These are phyloP conservation scores for Wickerhamiella bombiphila DNA, from an alignment of 805 yeast genomes.

Conservation along the genomic window DNA sequence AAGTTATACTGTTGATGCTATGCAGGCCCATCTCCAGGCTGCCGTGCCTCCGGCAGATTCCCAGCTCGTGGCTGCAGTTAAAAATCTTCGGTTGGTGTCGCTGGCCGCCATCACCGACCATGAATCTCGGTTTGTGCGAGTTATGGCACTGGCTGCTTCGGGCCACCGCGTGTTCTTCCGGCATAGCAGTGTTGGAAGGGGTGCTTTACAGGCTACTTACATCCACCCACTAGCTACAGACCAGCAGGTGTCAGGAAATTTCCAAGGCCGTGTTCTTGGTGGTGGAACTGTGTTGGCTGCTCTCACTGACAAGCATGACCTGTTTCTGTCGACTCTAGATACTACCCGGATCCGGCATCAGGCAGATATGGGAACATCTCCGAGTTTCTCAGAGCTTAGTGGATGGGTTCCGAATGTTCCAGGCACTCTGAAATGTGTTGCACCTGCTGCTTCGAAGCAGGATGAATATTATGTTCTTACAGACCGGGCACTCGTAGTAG, in stretches of 20 bases:
- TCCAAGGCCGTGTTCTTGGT: not conserved
- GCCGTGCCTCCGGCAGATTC: slow-evolving; percentile 14
- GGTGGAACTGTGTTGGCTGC: slow-evolving; percentile 1
- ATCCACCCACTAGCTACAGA: slow-evolving; percentile 7
- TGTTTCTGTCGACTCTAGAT: slow-evolving; percentile 48
- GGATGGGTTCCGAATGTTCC: slow-evolving; percentile 36
- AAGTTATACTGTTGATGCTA: slow-evolving; percentile 3
- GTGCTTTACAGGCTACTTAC: slow-evolving; percentile 3
- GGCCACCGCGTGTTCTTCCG: slow-evolving; percentile 18
- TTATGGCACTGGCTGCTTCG: slow-evolving; percentile 13
- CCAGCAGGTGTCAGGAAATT: not conserved
- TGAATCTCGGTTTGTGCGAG: slow-evolving; percentile 7
- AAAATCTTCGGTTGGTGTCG: slow-evolving; percentile 8
- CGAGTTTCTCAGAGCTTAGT: slow-evolving; percentile 18
- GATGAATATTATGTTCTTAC: slow-evolving; percentile 52
- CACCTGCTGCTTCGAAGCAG: slow-evolving; percentile 56
- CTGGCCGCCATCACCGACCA: slow-evolving; percentile 8
- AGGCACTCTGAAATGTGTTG: slow-evolving; percentile 55
- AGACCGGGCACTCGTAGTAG: slow-evolving; percentile 58
- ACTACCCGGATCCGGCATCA: slow-evolving; percentile 63
- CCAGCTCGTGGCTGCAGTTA: not conserved
- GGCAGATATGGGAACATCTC: slow-evolving; percentile 32
- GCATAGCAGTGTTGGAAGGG: not conserved
- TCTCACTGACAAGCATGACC: not conserved
- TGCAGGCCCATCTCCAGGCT: slow-evolving; percentile 21